These are phyloP conservation scores for Arthrobotrys musiformis DNA, from an alignment of 2,329 filamentous ascomycete genomes.

Conservation along the genomic window DNA sequence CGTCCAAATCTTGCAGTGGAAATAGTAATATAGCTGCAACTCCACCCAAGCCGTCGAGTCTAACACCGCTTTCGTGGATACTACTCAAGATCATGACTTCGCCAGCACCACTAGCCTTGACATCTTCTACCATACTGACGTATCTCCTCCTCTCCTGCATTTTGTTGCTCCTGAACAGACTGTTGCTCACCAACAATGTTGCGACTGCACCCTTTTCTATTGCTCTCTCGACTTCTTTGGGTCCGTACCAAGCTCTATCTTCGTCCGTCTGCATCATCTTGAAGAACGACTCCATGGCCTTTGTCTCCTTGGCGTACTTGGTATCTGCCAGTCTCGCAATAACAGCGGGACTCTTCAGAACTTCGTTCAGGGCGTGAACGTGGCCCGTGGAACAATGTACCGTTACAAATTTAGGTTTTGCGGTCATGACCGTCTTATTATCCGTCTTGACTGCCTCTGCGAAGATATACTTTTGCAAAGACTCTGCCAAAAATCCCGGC, in stretches of 20 bases:
- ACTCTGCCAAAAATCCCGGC: conserved; percentile 84
- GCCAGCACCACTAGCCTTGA: conserved; percentile 80
- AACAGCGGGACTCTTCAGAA: conserved; percentile 83
- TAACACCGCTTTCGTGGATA: conserved; percentile 90
- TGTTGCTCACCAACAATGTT: conserved; percentile 85
- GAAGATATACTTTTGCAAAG: conserved; percentile 80
- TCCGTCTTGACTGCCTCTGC: conserved; percentile 72
- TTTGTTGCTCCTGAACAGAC: conserved; percentile 84
- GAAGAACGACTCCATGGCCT: conserved; percentile 84
- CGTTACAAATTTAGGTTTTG: conserved; percentile 74
- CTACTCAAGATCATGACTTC: conserved; percentile 90
- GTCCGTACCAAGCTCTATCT: conserved; percentile 89
- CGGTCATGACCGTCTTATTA: conserved; percentile 76
- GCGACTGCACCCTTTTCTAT: conserved; percentile 89
- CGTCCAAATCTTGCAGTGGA: conserved; percentile 82
- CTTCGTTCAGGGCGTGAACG: conserved; percentile 85
- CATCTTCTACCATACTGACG: conserved; percentile 85
- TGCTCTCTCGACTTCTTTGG: conserved; percentile 81
- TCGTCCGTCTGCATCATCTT: conserved; percentile 83
- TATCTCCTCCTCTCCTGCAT: conserved; percentile 80
- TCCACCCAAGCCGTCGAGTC: conserved; percentile 83
- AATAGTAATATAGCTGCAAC: conserved; percentile 92
- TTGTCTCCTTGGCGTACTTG: conserved; percentile 85
- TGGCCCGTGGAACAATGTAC: conserved; percentile 88
- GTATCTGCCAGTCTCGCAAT: conserved; percentile 81